phyloP scores from a whole-genome alignment of 2,329 filamentous ascomycete genomes.

The Aureobasidium pullulans region DNA sequence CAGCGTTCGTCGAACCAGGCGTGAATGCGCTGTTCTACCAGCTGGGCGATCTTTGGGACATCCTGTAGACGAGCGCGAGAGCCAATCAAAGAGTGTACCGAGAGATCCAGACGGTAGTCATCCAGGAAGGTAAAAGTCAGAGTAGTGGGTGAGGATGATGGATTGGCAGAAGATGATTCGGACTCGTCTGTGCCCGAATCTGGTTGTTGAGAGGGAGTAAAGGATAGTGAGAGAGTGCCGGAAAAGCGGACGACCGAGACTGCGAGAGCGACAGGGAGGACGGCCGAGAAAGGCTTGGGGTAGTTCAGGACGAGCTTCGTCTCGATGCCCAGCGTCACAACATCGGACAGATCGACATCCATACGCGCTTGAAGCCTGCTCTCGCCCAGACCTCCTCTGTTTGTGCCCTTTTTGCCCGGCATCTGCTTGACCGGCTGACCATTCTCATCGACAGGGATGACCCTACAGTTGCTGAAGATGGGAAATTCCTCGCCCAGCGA shows the following conservation, averaged over 20 bases:
- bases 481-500: slow-evolving; percentile 94
- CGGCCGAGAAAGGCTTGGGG: slow-evolving; percentile 78
- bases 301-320: slow-evolving; percentile 93
- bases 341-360: slow-evolving; percentile 94
- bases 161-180: slow-evolving; percentile 9
- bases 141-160: slow-evolving; percentile 51
- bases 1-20: slow-evolving; percentile 83
- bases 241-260: slow-evolving; percentile 92
- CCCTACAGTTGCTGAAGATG: slow-evolving; percentile 95
- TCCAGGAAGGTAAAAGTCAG: slow-evolving; percentile 92
- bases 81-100: slow-evolving; percentile 70
- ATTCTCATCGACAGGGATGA: slow-evolving; percentile 84
- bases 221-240: slow-evolving; percentile 86
- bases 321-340: slow-evolving; percentile 89
- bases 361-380: slow-evolving; percentile 84
- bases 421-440: slow-evolving; percentile 46
- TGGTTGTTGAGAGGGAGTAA: slow-evolving; percentile 59
- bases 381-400: slow-evolving; percentile 51
- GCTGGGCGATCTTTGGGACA: slow-evolving; percentile 79
- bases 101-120: slow-evolving; percentile 78
- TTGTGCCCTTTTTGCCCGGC: slow-evolving; percentile 27
- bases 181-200: slow-evolving; percentile 13
- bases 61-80: slow-evolving; percentile 74
- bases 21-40: slow-evolving; percentile 72
- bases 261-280: slow-evolving; percentile 83